Base-by-base conservation (phyloP, 768 basidiomycete species). In the Hortiboletus flavorubellus region DNA sequence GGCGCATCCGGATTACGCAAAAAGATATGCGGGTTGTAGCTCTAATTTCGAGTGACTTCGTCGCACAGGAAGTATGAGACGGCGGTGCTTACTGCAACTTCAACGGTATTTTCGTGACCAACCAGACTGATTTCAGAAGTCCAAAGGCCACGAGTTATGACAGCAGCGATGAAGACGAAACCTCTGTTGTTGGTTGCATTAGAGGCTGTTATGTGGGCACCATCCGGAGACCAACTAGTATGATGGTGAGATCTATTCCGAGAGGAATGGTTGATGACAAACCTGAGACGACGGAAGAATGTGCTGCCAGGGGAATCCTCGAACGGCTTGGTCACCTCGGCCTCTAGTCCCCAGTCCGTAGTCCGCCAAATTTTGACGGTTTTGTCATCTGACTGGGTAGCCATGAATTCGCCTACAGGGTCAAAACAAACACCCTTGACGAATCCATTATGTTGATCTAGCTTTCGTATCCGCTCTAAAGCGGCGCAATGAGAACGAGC, bases 381-480 rank as follows among this genome's bases (percentile, higher is more conserved):
- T 68, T 91, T 85, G 72, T 99, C 97, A 72, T 98, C 96, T 26
- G 94, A 95, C 73, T 96, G 85, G 40, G 96, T 98, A n/a, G 97
- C 96, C 58, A 99, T 84, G 67, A 87, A 98, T 72, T 98, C 91
- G 44, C 97, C 97, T 3, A 95, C 96, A 4, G 97, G 97, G 73
- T 99, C 97, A 86, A 96, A 99, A 67, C 93, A 95, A 47, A 99
- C 92, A 55, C 97, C 97, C 73, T 99, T 98, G 64, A 99, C 95
- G 70, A 98, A 98, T 3, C 94, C 96, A 64, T 92, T 86, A 66
- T 98, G 97, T 54, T 84, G 84, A 55, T 91, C 90, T 7, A 99
- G 80, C 69, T 87, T 91, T 38, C 82, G 78, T 53, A 98, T 69
- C 12, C 89, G 86, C 62, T 95, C 95, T 97, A 66, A 0, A 8